Evolutionary conservation across 768 basidiomycete genomes (phyloP).

Genomic region (Collybia mongolica): DNA sequence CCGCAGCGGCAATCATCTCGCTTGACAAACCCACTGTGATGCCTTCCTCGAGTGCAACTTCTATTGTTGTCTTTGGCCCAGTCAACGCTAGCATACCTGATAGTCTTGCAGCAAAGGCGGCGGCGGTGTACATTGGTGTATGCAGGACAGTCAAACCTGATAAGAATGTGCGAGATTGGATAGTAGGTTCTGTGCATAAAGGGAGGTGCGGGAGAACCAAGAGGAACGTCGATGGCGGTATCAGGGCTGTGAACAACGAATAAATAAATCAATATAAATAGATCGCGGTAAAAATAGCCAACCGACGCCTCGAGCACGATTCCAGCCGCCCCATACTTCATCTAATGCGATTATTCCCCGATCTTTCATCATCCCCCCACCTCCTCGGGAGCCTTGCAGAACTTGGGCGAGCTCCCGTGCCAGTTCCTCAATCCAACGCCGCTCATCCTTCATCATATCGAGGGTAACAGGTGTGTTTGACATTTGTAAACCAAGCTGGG

Average conservation of each 20-base stretch:
- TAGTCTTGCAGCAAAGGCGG: constrained; percentile 69
- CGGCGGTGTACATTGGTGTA: constrained; percentile 71
- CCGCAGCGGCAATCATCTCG: constrained; percentile 79
- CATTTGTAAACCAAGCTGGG: constrained; percentile 85
- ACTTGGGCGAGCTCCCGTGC: constrained; percentile 80
- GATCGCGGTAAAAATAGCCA: constrained; percentile 24
- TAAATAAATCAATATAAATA: neutral
- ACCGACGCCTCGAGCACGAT: constrained; percentile 90
- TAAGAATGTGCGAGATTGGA: constrained; percentile 64
- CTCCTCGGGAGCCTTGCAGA: constrained; percentile 44
- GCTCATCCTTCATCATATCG: constrained; percentile 86
- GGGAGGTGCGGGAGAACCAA: constrained; percentile 70
- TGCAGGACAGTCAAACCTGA: constrained; percentile 83
- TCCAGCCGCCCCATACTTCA: constrained; percentile 96
- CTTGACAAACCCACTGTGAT: constrained; percentile 70
- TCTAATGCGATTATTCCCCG: constrained; percentile 86
- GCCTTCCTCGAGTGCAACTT: constrained; percentile 70
- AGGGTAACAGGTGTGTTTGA: constrained; percentile 78
- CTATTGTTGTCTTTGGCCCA: constrained; percentile 58
- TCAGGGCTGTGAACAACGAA: constrained; percentile 56
- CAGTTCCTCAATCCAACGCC: constrained; percentile 74
- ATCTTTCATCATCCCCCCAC: constrained; percentile 68
- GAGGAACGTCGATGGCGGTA: constrained; percentile 87
- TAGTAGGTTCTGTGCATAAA: constrained; percentile 60
- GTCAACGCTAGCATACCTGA: constrained; percentile 48